phyloP scores from a whole-genome alignment of 2,329 filamentous ascomycete genomes.

The Dactylellina leptospora region DNA sequence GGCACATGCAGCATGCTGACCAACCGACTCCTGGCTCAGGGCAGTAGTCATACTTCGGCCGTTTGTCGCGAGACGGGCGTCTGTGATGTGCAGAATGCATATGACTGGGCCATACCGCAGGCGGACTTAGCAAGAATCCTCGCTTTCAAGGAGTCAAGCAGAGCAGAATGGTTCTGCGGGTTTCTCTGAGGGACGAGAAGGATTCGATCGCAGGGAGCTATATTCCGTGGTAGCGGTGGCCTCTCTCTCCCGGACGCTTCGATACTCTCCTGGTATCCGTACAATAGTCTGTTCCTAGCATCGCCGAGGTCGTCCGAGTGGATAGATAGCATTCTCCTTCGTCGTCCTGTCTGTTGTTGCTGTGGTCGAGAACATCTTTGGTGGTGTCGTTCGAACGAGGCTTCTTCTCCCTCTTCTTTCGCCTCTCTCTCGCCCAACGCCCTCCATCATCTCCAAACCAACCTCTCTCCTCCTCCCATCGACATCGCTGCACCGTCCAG shows the following conservation, averaged over 20 bases:
- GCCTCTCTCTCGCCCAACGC: constrained; percentile 31
- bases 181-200: constrained; percentile 24
- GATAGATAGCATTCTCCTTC: constrained; percentile 4
- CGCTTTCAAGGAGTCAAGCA: constrained; percentile 4
- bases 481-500: constrained; percentile 44
- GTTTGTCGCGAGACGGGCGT: constrained; percentile 6
- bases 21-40: background rate
- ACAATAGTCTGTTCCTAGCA: background rate
- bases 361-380: constrained; percentile 6
- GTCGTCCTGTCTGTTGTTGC: constrained; percentile 5
- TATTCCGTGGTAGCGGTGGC: background rate
- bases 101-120: constrained; percentile 52
- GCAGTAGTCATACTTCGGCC: constrained; percentile 44
- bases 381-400: background rate
- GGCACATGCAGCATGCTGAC: constrained; percentile 51
- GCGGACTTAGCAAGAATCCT: background rate
- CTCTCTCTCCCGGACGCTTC: background rate
- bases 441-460: constrained; percentile 48
- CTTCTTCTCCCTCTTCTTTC: constrained; percentile 29
- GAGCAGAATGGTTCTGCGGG: constrained; percentile 15
- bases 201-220: constrained; percentile 15
- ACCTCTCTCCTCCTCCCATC: constrained; percentile 50
- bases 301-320: too few relatives aligned
- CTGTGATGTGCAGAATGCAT: constrained; percentile 28
- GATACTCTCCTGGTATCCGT: background rate